Evolutionary conservation across 2,329 filamentous ascomycete species (phyloP), one percentile per base, ranked within the genome.

Genomic region (Neurospora crassa): DNA sequence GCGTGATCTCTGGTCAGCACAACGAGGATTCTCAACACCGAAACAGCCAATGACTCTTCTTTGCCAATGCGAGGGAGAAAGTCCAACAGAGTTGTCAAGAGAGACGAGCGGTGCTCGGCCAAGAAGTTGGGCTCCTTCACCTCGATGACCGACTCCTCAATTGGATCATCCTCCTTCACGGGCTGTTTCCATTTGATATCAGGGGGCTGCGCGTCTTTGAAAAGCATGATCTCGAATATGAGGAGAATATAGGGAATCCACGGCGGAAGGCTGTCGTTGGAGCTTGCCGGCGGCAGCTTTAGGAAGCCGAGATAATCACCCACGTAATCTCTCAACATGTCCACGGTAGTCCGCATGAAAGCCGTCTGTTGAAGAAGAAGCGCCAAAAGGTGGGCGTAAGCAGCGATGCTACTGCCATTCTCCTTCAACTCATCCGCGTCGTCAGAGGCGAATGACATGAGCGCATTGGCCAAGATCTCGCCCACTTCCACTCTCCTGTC

Each of bases 231-330:
- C 83, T 99, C 96, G 68, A 98, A 86, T 68, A 99, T 92, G 18
- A 98, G 86, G 42, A 99, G 84, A 41, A 98, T 89, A 77, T 96
- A 94, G 14, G 93, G 92, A 74, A 98, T 91, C 94, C 95, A 99
- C 1, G 93, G 92, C 5, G 94, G 92, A n/a, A 93, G 84, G 72
- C 96, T 92, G 68, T 97, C 92, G 0, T 86, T 83, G 3, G 91
- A 85, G 71, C 90, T 88, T 37, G 90, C 88, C 0, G 88, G 83
- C 5, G 88, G 84, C 4, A 94, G 83, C 76, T 91, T 91, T 75
- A 99, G 87, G 79, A 97, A 97, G 2, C 84, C 86, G 40, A 97
- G 85, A 73, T 97, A 89, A 45, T 90, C 90, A 11, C 85, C 84
- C 53, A 97, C 91, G 77, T 91, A 93, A 20, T 92, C 90, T 78